These are phyloP conservation scores for Endotrypanum monterogeii DNA, from an alignment of 208 protist genomes.

Conservation along the genomic window DNA sequence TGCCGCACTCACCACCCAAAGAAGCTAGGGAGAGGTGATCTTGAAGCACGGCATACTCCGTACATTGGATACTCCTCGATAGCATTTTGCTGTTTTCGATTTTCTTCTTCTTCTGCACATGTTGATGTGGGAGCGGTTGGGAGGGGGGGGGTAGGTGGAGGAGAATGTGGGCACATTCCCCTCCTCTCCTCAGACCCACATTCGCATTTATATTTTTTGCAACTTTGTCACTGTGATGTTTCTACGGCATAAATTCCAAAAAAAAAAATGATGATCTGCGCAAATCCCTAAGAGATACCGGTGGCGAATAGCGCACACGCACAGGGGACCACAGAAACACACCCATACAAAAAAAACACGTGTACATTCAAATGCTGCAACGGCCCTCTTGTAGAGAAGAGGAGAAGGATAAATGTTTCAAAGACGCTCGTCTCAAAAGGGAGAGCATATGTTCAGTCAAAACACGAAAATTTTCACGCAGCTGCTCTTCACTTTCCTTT, in stretches of 20 bases:
- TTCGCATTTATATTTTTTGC: background rate
- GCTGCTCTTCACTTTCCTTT: background rate
- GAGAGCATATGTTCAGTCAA: background rate
- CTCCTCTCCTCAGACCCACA: background rate
- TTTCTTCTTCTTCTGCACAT: background rate
- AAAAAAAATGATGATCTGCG: background rate
- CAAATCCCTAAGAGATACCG: background rate
- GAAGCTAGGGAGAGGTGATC: background rate
- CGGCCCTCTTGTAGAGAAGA: background rate
- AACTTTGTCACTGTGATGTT: background rate
- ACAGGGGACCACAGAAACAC: background rate
- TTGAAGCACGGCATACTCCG: background rate
- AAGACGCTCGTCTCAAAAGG: background rate
- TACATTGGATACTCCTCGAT: background rate
- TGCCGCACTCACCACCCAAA: background rate
- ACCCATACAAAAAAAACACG: background rate
- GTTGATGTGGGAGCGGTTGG: background rate
- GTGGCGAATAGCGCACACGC: background rate
- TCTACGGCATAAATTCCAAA: background rate
- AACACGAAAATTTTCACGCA: background rate
- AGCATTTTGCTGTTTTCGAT: background rate
- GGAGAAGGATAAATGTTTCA: background rate
- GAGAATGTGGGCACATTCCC: too few relatives aligned
- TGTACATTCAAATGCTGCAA: background rate
- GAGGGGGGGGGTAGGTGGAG: background rate